phyloP scores from a whole-genome alignment of 2,329 filamentous ascomycete species.

The Nakataea oryzae region DNA sequence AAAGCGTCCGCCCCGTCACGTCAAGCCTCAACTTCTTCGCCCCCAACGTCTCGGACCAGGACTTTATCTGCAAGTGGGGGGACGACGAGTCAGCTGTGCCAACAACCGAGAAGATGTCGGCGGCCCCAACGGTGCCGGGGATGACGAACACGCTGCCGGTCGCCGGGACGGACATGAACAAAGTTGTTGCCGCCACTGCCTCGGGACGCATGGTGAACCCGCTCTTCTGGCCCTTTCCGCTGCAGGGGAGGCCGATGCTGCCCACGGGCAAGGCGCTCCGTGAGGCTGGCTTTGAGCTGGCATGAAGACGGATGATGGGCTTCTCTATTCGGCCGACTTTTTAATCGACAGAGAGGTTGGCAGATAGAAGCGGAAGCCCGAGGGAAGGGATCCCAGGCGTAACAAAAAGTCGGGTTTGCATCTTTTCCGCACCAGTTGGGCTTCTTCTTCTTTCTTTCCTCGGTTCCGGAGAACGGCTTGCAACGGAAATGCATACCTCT shows the following conservation, averaged over 20 bases:
- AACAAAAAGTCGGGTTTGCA: not conserved
- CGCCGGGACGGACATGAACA: not conserved
- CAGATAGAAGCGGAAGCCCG: too few species aligned
- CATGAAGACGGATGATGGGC: conserved; percentile 14
- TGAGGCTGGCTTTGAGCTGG: conserved; percentile 39
- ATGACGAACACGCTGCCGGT: not conserved
- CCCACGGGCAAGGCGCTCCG: conserved; percentile 34
- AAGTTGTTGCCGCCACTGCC: conserved; percentile 7
- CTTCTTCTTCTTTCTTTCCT: not conserved
- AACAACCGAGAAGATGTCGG: not conserved
- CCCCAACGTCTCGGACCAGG: conserved; percentile 34
- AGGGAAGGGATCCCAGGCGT: not conserved
- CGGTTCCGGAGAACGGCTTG: not conserved
- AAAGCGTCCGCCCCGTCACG: conserved; percentile 31
- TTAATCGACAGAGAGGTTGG: not conserved
- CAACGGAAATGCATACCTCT: not conserved
- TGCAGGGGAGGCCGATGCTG: conserved; percentile 47
- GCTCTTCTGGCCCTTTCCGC: conserved; percentile 50
- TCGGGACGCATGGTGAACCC: conserved; percentile 37
- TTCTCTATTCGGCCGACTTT: not conserved
- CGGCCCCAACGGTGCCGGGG: too few species aligned
- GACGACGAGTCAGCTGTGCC: conserved; percentile 1
- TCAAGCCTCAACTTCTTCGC: conserved; percentile 47
- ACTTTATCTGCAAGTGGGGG: conserved; percentile 39
- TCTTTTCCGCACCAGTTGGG: too few species aligned